Evolutionary conservation across 805 yeast species (phyloP), one percentile per base, ranked within the genome.

Genomic region (Sugiyamaella floridensis): DNA sequence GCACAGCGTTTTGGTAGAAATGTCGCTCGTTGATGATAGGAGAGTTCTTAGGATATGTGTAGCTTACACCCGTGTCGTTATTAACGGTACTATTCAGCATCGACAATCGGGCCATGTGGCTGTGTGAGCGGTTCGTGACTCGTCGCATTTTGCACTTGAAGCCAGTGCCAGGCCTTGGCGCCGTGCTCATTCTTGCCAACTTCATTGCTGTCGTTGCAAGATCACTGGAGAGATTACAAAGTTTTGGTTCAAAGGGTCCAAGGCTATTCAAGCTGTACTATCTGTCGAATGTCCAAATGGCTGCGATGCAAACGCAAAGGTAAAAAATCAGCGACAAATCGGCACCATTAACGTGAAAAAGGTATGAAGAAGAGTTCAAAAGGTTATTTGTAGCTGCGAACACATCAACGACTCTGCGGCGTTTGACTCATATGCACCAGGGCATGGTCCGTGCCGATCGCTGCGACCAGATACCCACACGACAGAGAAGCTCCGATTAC

Each of bases 1-100:
- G 71, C 4, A 83, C 79, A 18, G 82, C 80, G 63, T 86, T 86
- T 60, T 89, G 97, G 65, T 88, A 92, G 67, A 86, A 92, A 65
- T 89, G 97, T 63, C 87, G 90, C 20, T 76, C 76, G 52, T 76
- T 79, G 45, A 80, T 70, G 58, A 78, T 74, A 29, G 70, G 64
- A 1, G 82, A 77, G n/a, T 56, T 55, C 15, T 52, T 52, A 2
- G 68, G 67, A 47, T 64, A 65, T 5, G 68, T 64, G 32, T 55
- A 58, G 43, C 44, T 48, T 14, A 40, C 34, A 10, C 58, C 57
- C 3, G 58, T 51, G 14, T 58, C 57, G 15, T 48, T 22, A 42
- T 48, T 52, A 20, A 52, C 19, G 20, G 46, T 40, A 15, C 49
- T 19, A 26, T 56, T 53, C 43, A 56, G 57, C 58, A 53, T 52